Evolutionary conservation across 441 rosid genomes (phyloP), one percentile per base, ranked within the genome.

Genomic region (Populus hybrid): DNA sequence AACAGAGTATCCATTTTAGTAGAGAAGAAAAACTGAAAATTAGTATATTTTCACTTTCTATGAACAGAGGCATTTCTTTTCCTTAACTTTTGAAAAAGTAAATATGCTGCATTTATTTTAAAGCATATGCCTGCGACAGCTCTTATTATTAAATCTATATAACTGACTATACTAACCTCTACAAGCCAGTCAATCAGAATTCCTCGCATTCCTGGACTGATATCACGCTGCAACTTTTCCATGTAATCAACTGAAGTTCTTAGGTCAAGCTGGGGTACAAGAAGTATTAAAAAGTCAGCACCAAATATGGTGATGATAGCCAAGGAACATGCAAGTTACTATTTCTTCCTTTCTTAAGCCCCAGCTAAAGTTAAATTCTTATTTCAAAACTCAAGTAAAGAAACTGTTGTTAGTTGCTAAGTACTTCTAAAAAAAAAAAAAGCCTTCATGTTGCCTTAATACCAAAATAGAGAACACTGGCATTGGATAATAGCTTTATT

Each of bases 171-270:
- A 84, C 90, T 80, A 79, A 92, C 99, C 97, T 95, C 98, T 42
- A 95, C 95, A 76, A 95, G 91, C 98, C 98, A 95, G 81, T 92
- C 98, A 76, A 95, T 86, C 77, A 93, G 85, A 80, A 93, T 90
- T 79, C 87, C 91, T 50, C 98, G 87, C 99, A 95, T 95, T 87
- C 65, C 80, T 73, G 97, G 87, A 69, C 82, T 84, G 73, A 95
- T 89, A 82, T 93, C 99, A 79, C 68, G 85, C 89, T 93, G 98
- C 89, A 93, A 77, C 32, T 65, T 75, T 81, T 89, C 97, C 97
- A 93, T 93, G 84, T 93, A 95, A 76, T 83, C 79, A 76, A 86
- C 81, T 78, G 90, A 86, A 77, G 97, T 91, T 72, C 97, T 88
- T 66, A 85, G 90, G 59, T 89, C 88, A 87, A 90, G 94, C 98